Evolutionary conservation across 2,329 filamentous ascomycete genomes (phyloP), one percentile per base, ranked within the genome.

Genomic region (Cadophora luteo-olivacea): DNA sequence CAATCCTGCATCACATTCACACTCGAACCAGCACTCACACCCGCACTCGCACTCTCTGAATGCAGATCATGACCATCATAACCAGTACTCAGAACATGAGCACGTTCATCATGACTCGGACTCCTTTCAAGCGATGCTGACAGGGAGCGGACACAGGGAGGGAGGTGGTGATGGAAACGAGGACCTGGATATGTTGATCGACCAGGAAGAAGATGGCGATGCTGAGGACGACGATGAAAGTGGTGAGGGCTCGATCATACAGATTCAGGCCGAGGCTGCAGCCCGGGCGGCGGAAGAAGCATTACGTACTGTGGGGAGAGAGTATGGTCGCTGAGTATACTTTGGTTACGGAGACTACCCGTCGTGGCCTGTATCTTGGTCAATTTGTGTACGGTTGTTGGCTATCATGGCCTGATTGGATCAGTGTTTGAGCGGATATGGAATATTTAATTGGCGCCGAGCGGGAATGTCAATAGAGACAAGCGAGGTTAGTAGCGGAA

Each of bases 111-210:
- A 69, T 36, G 68, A 66, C 36, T 65, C 66, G 29, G 72, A 75
- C 60, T 73, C 71, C 3, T 76, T 77, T 32, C 74, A 75, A 19
- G 69, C 71, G 5, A 73, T 75, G 73, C 64, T 76, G 19, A 58
- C 36, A 25, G 60, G 48, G 51, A 57, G 33, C n/a, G 60, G 32
- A 41, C 29, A 61, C 29, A 68, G 11, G 48, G 71, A 65, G 14
- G 65, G 16, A 7, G 68, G 68, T 22, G 52, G 60, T 19, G 71
- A 70, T 24, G 72, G 57, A 11, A 69, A 74, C 55, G 75, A 67
- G 11, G 75, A 75, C 65, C 67, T 77, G 33, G 72, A 77, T 70
- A 77, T 77, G 76, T 60, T 78, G 57, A 72, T 77, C 68, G 74
- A 76, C 70, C 68, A 73, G n/a, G 71, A 71, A n/a, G 72, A 74